Conservation (phyloP, 2,329 filamentous ascomycete genomes). For the Clarireedia paspali region DNA sequence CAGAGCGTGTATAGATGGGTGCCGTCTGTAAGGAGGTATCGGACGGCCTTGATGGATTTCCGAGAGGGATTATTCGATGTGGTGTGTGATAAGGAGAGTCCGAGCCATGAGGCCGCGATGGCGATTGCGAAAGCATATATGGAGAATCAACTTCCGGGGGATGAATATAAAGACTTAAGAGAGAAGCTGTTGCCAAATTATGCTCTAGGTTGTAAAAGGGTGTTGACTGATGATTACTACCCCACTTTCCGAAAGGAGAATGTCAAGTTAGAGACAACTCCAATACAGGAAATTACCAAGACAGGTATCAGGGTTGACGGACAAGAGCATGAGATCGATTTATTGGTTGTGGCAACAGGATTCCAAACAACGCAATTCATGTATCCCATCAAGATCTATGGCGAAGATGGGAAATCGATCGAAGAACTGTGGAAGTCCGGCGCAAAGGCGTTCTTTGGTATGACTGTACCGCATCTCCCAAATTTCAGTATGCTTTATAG, state of each 20-base stretch:
- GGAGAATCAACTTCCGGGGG: slow-evolving; percentile 37
- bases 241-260: slow-evolving; percentile 39
- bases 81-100: slow-evolving; percentile 31
- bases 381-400: slow-evolving; percentile 46
- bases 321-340: slow-evolving; percentile 39
- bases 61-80: no score
- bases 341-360: slow-evolving; percentile 50
- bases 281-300: slow-evolving; percentile 39
- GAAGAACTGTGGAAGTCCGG: slow-evolving; percentile 40
- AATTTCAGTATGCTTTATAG: slow-evolving; percentile 23
- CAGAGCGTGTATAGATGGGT: slow-evolving; percentile 32
- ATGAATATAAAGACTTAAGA: slow-evolving; percentile 36
- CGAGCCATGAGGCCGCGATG: slow-evolving; percentile 4
- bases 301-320: slow-evolving; percentile 39
- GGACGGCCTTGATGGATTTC: slow-evolving; percentile 40
- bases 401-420: slow-evolving; percentile 35
- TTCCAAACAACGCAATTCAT: slow-evolving; percentile 52
- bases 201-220: slow-evolving; percentile 44
- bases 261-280: slow-evolving; percentile 42
- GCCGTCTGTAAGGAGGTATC: slow-evolving; percentile 41
- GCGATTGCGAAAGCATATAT: slow-evolving; percentile 30
- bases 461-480: slow-evolving; percentile 16
- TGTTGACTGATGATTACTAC: slow-evolving; percentile 49
- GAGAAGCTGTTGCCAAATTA: slow-evolving; percentile 46
- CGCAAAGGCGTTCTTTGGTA: slow-evolving; percentile 31